Evolutionary conservation across 164 flowering plant species (phyloP), one percentile per base, ranked within the genome.

Genomic region (Litsea cubeba): DNA sequence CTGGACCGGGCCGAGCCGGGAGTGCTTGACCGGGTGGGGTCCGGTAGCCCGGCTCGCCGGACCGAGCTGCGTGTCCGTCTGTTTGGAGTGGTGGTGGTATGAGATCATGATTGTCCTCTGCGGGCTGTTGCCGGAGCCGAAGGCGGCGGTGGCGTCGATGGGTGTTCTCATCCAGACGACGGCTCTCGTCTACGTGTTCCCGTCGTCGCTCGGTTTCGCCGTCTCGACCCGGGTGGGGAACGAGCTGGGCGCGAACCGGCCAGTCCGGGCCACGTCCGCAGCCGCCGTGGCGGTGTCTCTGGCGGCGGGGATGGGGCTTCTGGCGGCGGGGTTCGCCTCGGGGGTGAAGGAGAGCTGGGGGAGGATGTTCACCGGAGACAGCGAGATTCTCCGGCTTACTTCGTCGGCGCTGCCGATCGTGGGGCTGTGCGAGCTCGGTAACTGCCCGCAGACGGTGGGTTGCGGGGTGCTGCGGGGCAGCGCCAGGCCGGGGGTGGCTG

Each of bases 51-150:
- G 75, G 72, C 87, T 95, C 12, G 89, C 98, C 3, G 88, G 80
- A 15, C 97, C 98, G 57, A 95, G 97, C 84, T 93, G 98, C 79
- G 85, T 89, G 0, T 95, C 98, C 5, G 97, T 93, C 5, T 95
- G 97, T 62, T 77, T 95, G 69, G 98, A 95, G 76, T 94, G 98
- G 98, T 94, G 98, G 97, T 94, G 97, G 98, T 94, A 94, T 72
- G 98, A 94, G 88, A 88, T 94, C 81, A 91, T 94, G 94, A 94
- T 90, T 70, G 83, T 95, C 1, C 68, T 95, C 20, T 91, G 97
- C 71, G 98, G 98, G 1, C 84, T 91, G 0, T 74, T 95, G 7
- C 79, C 74, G 62, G 79, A 88, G 83, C 97, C 97, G 17, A 89
- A 81, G 35, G 78, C 95, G 0, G 79, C 91, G 2, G 92, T 95